phyloP scores from a whole-genome alignment of 805 yeast genomes.

The Candida piceae region DNA sequence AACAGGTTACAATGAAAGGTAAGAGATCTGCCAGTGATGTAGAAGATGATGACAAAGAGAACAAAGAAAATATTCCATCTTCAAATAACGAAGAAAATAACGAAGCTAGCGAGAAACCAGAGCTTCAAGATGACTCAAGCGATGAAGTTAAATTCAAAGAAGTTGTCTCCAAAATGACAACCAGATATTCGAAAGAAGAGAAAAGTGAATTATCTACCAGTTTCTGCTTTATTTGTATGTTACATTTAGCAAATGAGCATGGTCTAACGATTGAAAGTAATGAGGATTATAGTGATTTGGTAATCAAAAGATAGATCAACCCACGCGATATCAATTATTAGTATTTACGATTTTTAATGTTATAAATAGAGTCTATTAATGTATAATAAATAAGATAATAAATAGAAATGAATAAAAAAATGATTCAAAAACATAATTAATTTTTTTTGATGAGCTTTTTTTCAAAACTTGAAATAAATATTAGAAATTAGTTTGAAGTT shows the following conservation, averaged over 20 bases:
- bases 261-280: constrained; percentile 36
- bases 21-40: constrained; percentile 29
- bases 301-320: constrained; percentile 25
- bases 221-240: constrained; percentile 44
- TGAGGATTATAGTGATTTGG: constrained; percentile 33
- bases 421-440: not conserved
- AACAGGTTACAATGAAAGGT: constrained; percentile 17
- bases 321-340: no score
- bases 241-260: constrained; percentile 47
- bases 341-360: no score
- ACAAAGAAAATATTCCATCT: not conserved
- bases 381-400: not conserved
- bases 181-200: constrained; percentile 34
- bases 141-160: constrained; percentile 25
- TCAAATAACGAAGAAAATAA: constrained; percentile 2
- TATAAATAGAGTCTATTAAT: no score
- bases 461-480: no score
- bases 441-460: no score
- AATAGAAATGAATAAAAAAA: not conserved
- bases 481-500: no score
- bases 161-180: constrained; percentile 33
- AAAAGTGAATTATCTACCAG: constrained; percentile 43
- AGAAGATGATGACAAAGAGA: constrained; percentile 14
- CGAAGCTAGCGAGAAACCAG: constrained; percentile 2
- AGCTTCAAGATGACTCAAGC: constrained; percentile 3